A percentile compares a stretch with the other conserved stretches of the same genome.
These are phyloP conservation scores for Meyerozyma guilliermondii DNA, from an alignment of 1,139 yeast genomes.

Conservation along the genomic window DNA sequence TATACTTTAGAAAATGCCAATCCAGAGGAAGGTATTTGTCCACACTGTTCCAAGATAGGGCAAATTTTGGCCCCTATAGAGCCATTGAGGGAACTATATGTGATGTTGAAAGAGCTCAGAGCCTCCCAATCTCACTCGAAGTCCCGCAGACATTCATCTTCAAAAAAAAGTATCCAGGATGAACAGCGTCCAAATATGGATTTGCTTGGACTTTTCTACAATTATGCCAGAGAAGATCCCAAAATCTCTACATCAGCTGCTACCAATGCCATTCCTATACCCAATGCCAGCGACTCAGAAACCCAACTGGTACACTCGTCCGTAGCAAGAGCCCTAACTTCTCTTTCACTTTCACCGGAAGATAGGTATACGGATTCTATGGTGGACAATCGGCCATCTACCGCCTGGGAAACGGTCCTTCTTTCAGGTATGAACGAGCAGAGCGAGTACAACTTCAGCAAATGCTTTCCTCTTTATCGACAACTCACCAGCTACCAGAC, in stretches of 20 bases:
- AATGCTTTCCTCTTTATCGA: conserved; percentile 80
- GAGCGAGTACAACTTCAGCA: conserved; percentile 63
- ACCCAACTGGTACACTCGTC: background rate
- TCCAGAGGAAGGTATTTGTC: conserved; percentile 34
- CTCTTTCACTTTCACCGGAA: conserved; percentile 5
- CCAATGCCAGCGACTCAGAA: background rate
- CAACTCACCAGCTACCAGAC: conserved; percentile 61
- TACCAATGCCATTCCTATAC: background rate
- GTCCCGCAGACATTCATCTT: conserved; percentile 6
- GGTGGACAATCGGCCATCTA: background rate
- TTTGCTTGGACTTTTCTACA: conserved; percentile 34
- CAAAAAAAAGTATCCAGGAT: conserved; percentile 9
- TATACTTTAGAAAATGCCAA: conserved; percentile 16
- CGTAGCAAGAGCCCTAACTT: conserved; percentile 1
- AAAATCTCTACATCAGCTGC: conserved; percentile 5
- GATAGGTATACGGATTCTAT: conserved; percentile 1
- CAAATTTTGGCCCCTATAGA: conserved; percentile 39
- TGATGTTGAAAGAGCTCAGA: conserved; percentile 16
- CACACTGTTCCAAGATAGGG: conserved; percentile 36
- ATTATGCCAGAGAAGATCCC: conserved; percentile 38
- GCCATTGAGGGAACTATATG: conserved; percentile 51
- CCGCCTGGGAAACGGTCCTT: conserved; percentile 18
- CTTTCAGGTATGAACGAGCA: conserved; percentile 30
- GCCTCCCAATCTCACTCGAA: conserved; percentile 3
- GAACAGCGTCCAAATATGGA: conserved; percentile 25